phyloP scores from a whole-genome alignment of 2,329 filamentous ascomycete genomes.

The Septoria petroselini region DNA sequence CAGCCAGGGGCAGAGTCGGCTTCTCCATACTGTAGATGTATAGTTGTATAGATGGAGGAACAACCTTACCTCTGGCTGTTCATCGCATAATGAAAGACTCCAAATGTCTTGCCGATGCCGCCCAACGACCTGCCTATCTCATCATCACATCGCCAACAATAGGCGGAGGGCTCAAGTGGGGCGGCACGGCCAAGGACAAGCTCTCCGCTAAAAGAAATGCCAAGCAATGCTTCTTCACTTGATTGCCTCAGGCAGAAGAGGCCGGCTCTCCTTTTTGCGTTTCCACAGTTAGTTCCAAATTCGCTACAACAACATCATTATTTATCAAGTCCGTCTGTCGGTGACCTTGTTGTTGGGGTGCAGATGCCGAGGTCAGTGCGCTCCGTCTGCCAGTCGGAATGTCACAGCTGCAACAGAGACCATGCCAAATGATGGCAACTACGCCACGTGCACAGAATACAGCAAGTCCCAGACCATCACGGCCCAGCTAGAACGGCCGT shows the following conservation, averaged over 20 bases:
- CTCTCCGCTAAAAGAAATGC: neutral
- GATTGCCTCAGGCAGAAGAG: too few relatives aligned
- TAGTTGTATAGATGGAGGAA: too few relatives aligned
- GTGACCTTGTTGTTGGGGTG: too few relatives aligned
- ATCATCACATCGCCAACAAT: slow-evolving; percentile 4
- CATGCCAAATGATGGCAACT: neutral
- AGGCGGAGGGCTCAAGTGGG: slow-evolving; percentile 4
- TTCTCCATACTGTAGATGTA: slow-evolving; percentile 34
- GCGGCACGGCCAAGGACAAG: slow-evolving; percentile 7
- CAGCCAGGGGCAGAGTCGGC: slow-evolving; percentile 24
- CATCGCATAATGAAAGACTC: neutral
- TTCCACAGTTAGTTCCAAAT: too few relatives aligned
- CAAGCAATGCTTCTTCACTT: neutral
- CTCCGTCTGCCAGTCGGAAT: too few relatives aligned
- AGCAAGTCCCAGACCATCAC: slow-evolving; percentile 1
- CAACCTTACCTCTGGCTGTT: neutral
- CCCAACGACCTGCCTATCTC: slow-evolving; percentile 12
- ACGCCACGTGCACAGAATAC: neutral
- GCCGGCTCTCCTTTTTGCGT: too few relatives aligned
- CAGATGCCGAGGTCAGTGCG: too few relatives aligned
- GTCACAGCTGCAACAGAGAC: too few relatives aligned
- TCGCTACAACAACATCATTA: too few relatives aligned
- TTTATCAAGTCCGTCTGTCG: too few relatives aligned
- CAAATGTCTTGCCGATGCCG: neutral
- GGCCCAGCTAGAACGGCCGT: neutral